A percentile compares a stretch with the other conserved stretches of the same genome.
phyloP scores from a whole-genome alignment of 148 eudicot species.

The Fallopia convolvulus region DNA sequence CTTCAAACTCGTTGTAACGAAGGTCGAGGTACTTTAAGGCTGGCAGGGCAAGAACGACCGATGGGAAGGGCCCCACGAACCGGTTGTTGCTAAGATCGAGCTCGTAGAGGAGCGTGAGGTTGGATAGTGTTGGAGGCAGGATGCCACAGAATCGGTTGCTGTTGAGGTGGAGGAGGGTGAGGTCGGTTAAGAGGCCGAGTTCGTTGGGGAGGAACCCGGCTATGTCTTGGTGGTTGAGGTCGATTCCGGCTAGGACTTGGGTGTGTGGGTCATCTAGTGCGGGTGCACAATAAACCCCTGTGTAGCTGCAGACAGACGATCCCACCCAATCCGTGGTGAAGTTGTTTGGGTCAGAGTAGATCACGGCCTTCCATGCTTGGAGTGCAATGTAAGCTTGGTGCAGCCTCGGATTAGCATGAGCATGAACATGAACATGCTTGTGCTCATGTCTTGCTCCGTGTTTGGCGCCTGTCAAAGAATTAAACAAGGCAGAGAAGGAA shows the following conservation, averaged over 20 bases:
- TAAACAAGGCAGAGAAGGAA: slow-evolving; percentile 13
- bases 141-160: slow-evolving; percentile 66
- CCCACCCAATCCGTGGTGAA: slow-evolving; percentile 64
- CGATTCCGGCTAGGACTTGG: slow-evolving; percentile 44
- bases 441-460: slow-evolving; percentile 11
- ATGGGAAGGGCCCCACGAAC: slow-evolving; percentile 62
- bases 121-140: slow-evolving; percentile 38
- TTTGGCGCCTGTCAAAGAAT: slow-evolving; percentile 26
- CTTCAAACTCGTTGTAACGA: slow-evolving; percentile 74
- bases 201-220: slow-evolving; percentile 60
- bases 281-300: slow-evolving; percentile 46
- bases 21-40: slow-evolving; percentile 45
- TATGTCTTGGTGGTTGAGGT: slow-evolving; percentile 52
- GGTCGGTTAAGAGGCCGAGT: slow-evolving; percentile 53
- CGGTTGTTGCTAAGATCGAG: slow-evolving; percentile 65
- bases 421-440: background rate
- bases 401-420: slow-evolving; percentile 27
- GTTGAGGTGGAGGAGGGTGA: slow-evolving; percentile 49
- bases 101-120: slow-evolving; percentile 40
- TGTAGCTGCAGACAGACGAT: slow-evolving; percentile 52
- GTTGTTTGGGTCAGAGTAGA: slow-evolving; percentile 61
- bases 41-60: slow-evolving; percentile 47
- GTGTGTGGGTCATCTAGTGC: slow-evolving; percentile 21
- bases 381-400: slow-evolving; percentile 55
- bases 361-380: slow-evolving; percentile 61